Conservation (phyloP, 805 yeast species). For the Spencermartinsiella europaea region DNA sequence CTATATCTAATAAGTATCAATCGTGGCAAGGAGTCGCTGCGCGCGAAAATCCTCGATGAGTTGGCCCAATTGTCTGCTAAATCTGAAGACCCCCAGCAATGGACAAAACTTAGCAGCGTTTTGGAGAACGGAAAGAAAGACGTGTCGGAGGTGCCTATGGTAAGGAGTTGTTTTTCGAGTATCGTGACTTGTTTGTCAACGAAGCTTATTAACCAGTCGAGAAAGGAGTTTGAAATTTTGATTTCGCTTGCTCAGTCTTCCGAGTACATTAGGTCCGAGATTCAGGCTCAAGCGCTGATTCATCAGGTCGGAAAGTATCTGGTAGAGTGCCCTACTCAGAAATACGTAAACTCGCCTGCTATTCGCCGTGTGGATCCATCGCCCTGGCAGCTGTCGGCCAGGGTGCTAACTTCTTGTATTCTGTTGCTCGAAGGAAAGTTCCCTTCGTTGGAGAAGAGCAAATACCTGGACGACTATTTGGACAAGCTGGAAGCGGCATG, state of each 20-base stretch:
- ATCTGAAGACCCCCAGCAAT: slow-evolving; percentile 16
- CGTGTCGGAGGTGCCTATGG: slow-evolving; percentile 21
- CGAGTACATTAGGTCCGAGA: slow-evolving; percentile 30
- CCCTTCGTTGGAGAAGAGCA: slow-evolving; percentile 27
- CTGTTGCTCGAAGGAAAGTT: slow-evolving; percentile 26
- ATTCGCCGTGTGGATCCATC: slow-evolving; percentile 32
- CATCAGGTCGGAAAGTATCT: slow-evolving; percentile 44
- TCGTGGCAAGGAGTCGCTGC: slow-evolving; percentile 29
- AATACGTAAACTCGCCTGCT: slow-evolving; percentile 31
- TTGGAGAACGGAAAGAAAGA: slow-evolving; percentile 25
- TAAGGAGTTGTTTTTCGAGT: slow-evolving; percentile 10
- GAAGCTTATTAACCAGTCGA: slow-evolving; percentile 11
- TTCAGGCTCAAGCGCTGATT: slow-evolving; percentile 41
- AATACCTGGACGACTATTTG: slow-evolving; percentile 25
- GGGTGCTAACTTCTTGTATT: slow-evolving; percentile 33
- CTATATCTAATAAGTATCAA: slow-evolving; percentile 28
- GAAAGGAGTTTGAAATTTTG: slow-evolving; percentile 46
- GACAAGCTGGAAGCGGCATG: slow-evolving; percentile 23
- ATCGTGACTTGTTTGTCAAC: background rate
- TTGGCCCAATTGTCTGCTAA: slow-evolving; percentile 34
- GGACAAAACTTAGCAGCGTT: slow-evolving; percentile 23
- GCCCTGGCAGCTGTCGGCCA: slow-evolving; percentile 40
- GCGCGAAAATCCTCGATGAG: slow-evolving; percentile 36
- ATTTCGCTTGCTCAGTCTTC: slow-evolving; percentile 51
- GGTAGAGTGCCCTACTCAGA: slow-evolving; percentile 40